These are phyloP conservation scores for Coemansia sp. DNA, from an alignment of 192 early-diverging fungal species.

Conservation along the genomic window DNA sequence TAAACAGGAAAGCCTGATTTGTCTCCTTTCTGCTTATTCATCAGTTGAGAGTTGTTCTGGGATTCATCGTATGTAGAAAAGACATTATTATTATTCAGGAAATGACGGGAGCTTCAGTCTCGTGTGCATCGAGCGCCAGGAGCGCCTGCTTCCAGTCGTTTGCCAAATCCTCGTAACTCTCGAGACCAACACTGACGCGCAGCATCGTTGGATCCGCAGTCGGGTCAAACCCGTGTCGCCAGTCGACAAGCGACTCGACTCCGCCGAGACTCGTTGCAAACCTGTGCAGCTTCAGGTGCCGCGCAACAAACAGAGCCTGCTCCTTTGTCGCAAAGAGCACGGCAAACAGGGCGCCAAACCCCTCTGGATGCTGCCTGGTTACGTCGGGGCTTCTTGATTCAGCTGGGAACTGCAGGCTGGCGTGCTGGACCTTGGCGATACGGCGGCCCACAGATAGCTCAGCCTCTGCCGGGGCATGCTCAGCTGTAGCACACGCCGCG, in stretches of 20 bases:
- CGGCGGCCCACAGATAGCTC: slow-evolving; percentile 23
- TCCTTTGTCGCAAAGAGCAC: slow-evolving; percentile 48
- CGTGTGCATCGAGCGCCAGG: slow-evolving; percentile 29
- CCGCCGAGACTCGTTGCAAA: slow-evolving; percentile 71
- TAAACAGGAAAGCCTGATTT: no score
- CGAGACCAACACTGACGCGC: slow-evolving; percentile 68
- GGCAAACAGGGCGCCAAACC: slow-evolving; percentile 48
- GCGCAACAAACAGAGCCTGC: slow-evolving; percentile 54
- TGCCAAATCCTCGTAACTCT: slow-evolving; percentile 63
- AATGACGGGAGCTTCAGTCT: no score
- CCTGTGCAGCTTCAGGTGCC: slow-evolving; percentile 42
- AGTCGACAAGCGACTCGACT: slow-evolving; percentile 67
- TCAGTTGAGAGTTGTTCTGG: no score
- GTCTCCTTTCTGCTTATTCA: no score
- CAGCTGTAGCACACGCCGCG: slow-evolving; percentile 35
- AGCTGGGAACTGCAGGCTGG: slow-evolving; percentile 28
- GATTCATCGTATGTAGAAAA: no score
- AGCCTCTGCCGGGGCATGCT: slow-evolving; percentile 16
- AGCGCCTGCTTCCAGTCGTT: slow-evolving; percentile 60
- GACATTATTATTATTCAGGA: no score
- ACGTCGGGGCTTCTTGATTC: slow-evolving; percentile 27
- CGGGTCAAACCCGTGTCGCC: slow-evolving; percentile 58
- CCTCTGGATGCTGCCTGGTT: slow-evolving; percentile 42
- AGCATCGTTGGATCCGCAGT: slow-evolving; percentile 50
- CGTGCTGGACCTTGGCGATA: slow-evolving; percentile 43